Percentiles rank a stretch among this genome's conserved stretches.
Evolutionary conservation across 169 alveolate genomes (phyloP).

Genomic region (Eimeria sp.): DNA sequence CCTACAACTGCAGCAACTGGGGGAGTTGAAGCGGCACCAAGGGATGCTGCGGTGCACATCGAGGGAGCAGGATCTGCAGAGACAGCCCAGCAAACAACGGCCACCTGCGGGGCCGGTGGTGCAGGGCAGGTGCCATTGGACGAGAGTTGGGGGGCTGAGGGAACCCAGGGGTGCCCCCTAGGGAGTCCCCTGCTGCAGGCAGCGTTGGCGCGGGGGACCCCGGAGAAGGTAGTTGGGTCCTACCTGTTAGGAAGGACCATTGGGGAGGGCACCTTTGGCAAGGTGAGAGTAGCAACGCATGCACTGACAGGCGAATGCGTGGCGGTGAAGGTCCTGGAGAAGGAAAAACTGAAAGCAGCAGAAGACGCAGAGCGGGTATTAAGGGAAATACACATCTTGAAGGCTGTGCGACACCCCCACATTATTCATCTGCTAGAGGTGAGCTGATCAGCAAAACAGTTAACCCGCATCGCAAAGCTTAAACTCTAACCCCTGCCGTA

Average conservation of each 20-base stretch:
- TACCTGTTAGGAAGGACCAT: constrained; percentile 90
- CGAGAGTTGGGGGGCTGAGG: neutral
- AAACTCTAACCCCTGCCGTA: neutral
- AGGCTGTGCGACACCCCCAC: constrained; percentile 87
- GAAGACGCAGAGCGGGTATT: constrained; percentile 95
- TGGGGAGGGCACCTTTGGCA: constrained; percentile 97
- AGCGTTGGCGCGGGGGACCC: constrained; percentile 42
- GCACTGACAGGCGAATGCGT: constrained; percentile 91
- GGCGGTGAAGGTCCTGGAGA: constrained; percentile 88
- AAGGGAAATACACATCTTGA: constrained; percentile 94
- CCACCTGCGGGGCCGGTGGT: neutral
- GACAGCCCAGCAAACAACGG: neutral
- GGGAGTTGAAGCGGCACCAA: neutral
- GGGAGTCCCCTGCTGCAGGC: constrained; percentile 24
- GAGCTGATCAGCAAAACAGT: neutral
- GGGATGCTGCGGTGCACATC: neutral
- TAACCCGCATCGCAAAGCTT: neutral
- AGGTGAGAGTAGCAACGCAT: constrained; percentile 95
- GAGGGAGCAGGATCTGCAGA: neutral
- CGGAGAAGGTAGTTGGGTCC: constrained; percentile 87
- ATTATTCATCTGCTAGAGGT: constrained; percentile 91
- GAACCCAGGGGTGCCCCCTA: neutral
- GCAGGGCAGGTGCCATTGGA: neutral
- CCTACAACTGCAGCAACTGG: neutral
- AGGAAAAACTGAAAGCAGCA: constrained; percentile 90